Conservation (phyloP, 2,329 filamentous ascomycete genomes). For the Penicillium brasilianum region DNA sequence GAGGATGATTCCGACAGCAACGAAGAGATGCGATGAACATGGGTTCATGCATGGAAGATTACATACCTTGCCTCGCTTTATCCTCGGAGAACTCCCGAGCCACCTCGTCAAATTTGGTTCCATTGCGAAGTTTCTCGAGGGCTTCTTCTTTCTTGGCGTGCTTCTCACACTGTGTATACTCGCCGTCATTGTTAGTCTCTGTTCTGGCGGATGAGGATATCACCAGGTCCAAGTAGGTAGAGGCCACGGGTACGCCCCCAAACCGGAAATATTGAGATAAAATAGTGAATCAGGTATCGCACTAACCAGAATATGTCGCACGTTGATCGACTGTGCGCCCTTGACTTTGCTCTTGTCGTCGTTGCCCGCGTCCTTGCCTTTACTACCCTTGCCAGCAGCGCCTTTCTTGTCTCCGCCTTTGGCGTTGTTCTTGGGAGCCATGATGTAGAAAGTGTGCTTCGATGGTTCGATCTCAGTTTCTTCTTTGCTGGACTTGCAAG, state of each 20-base stretch:
- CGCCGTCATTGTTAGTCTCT: neutral
- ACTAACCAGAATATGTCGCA: constrained; percentile 64
- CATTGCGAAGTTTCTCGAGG: constrained; percentile 62
- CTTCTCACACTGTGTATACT: constrained; percentile 59
- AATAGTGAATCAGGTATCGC: constrained; percentile 11
- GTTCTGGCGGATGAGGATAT: neutral
- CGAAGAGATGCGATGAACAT: neutral
- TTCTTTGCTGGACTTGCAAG: neutral
- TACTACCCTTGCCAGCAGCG: constrained; percentile 33
- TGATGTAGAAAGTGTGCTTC: constrained; percentile 18
- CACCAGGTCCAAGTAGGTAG: neutral
- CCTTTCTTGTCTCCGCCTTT: constrained; percentile 46
- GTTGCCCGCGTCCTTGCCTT: constrained; percentile 45
- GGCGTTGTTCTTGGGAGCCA: constrained; percentile 52
- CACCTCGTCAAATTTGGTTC: constrained; percentile 68
- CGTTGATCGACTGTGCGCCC: constrained; percentile 67
- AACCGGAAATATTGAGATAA: constrained; percentile 20
- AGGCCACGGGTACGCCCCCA: neutral
- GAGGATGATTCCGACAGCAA: neutral
- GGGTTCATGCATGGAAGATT: neutral
- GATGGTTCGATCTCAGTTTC: neutral
- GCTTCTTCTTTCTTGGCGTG: constrained; percentile 70
- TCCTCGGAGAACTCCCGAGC: constrained; percentile 69
- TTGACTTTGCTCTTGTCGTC: constrained; percentile 56
- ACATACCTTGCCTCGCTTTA: constrained; percentile 63